These are phyloP conservation scores for Arctostaphylos glauca DNA, from an alignment of 148 eudicot genomes.

Conservation along the genomic window DNA sequence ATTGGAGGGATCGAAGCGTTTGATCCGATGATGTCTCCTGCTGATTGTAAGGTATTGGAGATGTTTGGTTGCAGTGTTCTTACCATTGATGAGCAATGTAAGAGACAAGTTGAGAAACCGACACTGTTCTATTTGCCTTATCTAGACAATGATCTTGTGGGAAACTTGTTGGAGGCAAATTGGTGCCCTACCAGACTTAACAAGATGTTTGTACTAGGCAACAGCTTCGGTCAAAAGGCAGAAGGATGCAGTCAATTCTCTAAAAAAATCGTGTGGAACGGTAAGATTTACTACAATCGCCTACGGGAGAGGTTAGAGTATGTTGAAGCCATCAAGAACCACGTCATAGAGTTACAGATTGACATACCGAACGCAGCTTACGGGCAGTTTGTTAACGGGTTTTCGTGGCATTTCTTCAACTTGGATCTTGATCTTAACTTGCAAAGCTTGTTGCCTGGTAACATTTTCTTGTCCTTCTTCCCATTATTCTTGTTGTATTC, in stretches of 20 bases:
- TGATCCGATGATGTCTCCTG: conserved; percentile 12
- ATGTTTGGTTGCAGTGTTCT: background rate
- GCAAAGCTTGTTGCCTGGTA: conserved; percentile 3
- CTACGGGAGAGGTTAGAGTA: conserved; percentile 5
- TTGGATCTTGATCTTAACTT: background rate
- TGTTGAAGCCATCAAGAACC: conserved; percentile 9
- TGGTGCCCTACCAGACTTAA: conserved; percentile 5
- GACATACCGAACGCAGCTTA: background rate
- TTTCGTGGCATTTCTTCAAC: conserved; percentile 14
- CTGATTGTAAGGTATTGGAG: conserved; percentile 1
- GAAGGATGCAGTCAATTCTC: background rate
- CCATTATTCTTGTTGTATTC: no score
- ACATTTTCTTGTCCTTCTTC: background rate
- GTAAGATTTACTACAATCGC: background rate
- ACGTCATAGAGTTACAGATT: background rate
- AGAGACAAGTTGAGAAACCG: background rate
- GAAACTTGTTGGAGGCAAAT: conserved; percentile 14
- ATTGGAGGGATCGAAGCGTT: conserved; percentile 12
- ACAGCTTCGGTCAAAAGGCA: background rate
- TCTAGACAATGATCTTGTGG: background rate
- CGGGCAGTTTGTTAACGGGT: background rate
- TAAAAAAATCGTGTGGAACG: background rate
- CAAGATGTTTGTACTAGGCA: background rate
- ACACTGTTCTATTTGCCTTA: conserved; percentile 16
- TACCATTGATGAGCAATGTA: background rate